These are phyloP conservation scores for Ceratocystis destructans DNA, from an alignment of 2,329 filamentous ascomycete species.

Conservation along the genomic window DNA sequence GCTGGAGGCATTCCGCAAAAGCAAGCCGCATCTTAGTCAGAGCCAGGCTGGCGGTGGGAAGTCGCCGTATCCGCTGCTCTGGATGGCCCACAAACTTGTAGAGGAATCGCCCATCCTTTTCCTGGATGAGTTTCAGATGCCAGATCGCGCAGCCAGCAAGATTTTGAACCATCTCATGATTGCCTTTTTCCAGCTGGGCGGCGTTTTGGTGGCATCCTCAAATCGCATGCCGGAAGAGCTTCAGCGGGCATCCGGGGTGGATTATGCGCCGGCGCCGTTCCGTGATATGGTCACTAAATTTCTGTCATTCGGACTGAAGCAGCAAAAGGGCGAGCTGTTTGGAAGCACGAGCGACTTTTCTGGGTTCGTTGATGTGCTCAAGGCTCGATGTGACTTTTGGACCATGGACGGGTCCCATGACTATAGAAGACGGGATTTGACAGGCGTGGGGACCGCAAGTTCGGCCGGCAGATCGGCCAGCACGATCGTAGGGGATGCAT, in stretches of 20 bases:
- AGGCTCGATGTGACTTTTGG: slow-evolving; percentile 69
- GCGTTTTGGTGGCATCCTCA: slow-evolving; percentile 65
- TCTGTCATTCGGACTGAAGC: slow-evolving; percentile 24
- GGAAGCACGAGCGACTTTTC: slow-evolving; percentile 58
- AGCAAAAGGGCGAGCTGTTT: slow-evolving; percentile 36
- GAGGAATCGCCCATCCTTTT: slow-evolving; percentile 64
- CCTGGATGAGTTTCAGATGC: slow-evolving; percentile 71
- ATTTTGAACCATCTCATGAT: slow-evolving; percentile 68
- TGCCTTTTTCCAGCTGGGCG: slow-evolving; percentile 67
- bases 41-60: slow-evolving; percentile 30
- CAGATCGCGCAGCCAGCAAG: slow-evolving; percentile 63
- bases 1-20: slow-evolving; percentile 48
- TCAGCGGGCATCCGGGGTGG: slow-evolving; percentile 57
- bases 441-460: not conserved
- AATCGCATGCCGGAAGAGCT: slow-evolving; percentile 76
- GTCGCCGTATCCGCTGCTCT: slow-evolving; percentile 48
- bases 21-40: slow-evolving; percentile 10
- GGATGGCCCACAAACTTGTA: slow-evolving; percentile 62
- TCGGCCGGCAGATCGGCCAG: not conserved
- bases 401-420: slow-evolving; percentile 66
- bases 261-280: slow-evolving; percentile 46
- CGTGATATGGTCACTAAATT: slow-evolving; percentile 38
- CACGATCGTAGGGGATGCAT: not conserved
- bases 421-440: slow-evolving; percentile 13
- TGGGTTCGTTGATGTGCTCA: slow-evolving; percentile 60